Conservation (phyloP, 2,329 filamentous ascomycete genomes). For the Ciborinia camelliae region DNA sequence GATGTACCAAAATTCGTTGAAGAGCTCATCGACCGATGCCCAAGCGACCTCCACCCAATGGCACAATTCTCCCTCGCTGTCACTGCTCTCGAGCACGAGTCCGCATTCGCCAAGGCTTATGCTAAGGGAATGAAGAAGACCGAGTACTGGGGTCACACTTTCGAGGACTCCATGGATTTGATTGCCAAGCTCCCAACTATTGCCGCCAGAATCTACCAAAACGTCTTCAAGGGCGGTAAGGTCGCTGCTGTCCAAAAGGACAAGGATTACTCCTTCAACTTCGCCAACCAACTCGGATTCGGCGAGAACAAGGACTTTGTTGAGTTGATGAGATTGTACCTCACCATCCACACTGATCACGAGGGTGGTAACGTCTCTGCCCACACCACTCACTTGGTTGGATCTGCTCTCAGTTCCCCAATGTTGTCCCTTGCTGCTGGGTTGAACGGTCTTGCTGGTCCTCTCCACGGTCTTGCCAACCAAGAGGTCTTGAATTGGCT, state of each 20-base stretch:
- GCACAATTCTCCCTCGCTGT: constrained; percentile 98
- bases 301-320: constrained; percentile 93
- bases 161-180: constrained; percentile 99
- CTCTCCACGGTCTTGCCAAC: constrained; percentile 98
- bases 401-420: constrained; percentile 92
- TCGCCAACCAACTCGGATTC: constrained; percentile 98
- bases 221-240: constrained; percentile 99
- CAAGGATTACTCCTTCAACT: constrained; percentile 99
- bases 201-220: constrained; percentile 98
- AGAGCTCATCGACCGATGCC: constrained; percentile 99
- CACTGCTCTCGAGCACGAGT: constrained; percentile 97
- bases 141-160: constrained; percentile 99
- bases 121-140: constrained; percentile 99
- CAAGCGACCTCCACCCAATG: constrained; percentile 98
- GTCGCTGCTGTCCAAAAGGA: constrained; percentile 94
- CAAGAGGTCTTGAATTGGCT: constrained; percentile 99
- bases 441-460: constrained; percentile 96
- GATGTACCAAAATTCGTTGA: constrained; percentile 97
- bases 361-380: constrained; percentile 98
- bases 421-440: constrained; percentile 95
- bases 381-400: constrained; percentile 97
- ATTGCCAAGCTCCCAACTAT: constrained; percentile 99
- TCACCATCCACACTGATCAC: constrained; percentile 99
- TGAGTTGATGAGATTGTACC: constrained; percentile 97
- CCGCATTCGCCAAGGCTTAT: constrained; percentile 96